Conservation (phyloP, 345 rosid species). For the Eucalyptus paniculata region DNA sequence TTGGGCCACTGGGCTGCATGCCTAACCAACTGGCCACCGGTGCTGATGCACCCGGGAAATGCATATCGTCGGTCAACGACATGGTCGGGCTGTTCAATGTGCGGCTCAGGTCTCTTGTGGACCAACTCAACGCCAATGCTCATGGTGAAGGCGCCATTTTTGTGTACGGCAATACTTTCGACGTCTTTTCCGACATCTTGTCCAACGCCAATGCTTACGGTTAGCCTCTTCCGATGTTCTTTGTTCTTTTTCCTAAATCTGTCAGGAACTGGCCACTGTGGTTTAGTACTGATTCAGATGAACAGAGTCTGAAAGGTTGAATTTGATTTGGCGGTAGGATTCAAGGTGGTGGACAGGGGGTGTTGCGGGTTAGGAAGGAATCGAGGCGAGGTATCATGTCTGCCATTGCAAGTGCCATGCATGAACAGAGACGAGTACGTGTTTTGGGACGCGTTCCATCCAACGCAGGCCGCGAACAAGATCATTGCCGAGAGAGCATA, state of each 20-base stretch:
- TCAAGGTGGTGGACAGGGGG: constrained; percentile 34
- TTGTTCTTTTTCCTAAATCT: neutral
- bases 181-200: constrained; percentile 23
- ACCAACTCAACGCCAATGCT: constrained; percentile 17
- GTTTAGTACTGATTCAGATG: neutral
- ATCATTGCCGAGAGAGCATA: constrained; percentile 37
- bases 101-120: constrained; percentile 28
- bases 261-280: neutral
- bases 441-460: constrained; percentile 71
- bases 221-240: neutral
- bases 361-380: constrained; percentile 69
- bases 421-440: constrained; percentile 31
- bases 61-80: constrained; percentile 24
- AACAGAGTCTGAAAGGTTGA: neutral
- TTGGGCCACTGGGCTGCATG: constrained; percentile 63
- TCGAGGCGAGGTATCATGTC: constrained; percentile 51
- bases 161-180: constrained; percentile 41
- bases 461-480: constrained; percentile 49
- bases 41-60: constrained; percentile 19
- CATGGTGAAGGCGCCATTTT: constrained; percentile 11
- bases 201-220: constrained; percentile 21
- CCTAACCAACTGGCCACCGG: constrained; percentile 43
- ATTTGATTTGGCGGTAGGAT: constrained; percentile 9
- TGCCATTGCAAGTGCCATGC: constrained; percentile 47
- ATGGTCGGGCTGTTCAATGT: constrained; percentile 30